A percentile compares a stretch with the other conserved stretches of the same genome.
phyloP scores from a whole-genome alignment of 169 alveolate species.

The Perkinsus marinus region DNA sequence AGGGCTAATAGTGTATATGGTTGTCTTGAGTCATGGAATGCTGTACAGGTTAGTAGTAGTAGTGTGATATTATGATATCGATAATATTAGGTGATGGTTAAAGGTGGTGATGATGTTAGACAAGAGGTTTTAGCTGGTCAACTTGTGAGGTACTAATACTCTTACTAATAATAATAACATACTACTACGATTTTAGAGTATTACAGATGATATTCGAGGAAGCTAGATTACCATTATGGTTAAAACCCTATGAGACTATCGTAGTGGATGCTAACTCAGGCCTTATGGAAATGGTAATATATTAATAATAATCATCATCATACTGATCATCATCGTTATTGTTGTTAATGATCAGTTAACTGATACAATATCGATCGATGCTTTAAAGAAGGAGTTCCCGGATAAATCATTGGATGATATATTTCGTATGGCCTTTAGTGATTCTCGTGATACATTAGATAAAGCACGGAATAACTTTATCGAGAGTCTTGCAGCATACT shows the following conservation, averaged over 20 bases:
- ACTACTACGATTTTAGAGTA: neutral
- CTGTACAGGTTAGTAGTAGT: conserved; percentile 15
- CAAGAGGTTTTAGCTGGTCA: conserved; percentile 89
- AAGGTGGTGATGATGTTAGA: conserved; percentile 89
- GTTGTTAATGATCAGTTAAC: conserved; percentile 10
- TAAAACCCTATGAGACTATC: conserved; percentile 80
- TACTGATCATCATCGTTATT: neutral
- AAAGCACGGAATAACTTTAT: conserved; percentile 52
- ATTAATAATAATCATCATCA: neutral
- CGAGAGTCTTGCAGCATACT: conserved; percentile 90
- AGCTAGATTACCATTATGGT: conserved; percentile 73
- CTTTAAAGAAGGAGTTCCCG: conserved; percentile 38
- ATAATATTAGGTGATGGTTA: conserved; percentile 53
- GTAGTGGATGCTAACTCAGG: conserved; percentile 89
- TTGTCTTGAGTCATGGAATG: conserved; percentile 56
- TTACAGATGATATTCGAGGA: conserved; percentile 20
- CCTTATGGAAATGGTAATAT: conserved; percentile 26
- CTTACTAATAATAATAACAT: conserved; percentile 3
- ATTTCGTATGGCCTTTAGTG: neutral
- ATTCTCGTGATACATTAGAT: conserved; percentile 11
- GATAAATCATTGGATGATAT: neutral
- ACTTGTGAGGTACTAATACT: conserved; percentile 66
- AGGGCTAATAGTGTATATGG: conserved; percentile 63
- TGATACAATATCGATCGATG: conserved; percentile 67
- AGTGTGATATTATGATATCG: neutral